A percentile compares a stretch with the other conserved stretches of the same genome.
phyloP scores from a whole-genome alignment of 1,284 basidiomycete species.

The Puccinia polysora region DNA sequence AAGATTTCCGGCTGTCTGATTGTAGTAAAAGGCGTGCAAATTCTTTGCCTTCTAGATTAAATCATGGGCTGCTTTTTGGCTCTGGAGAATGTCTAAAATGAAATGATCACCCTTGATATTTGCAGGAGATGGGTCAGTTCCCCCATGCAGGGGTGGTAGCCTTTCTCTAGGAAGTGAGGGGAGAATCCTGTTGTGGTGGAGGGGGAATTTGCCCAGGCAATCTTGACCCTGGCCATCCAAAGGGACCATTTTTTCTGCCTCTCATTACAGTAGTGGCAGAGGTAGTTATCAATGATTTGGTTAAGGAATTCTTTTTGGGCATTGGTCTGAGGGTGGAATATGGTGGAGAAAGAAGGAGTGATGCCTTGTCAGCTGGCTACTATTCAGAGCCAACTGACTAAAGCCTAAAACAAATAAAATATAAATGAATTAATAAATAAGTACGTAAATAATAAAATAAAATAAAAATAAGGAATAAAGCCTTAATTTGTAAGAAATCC shows the following conservation, averaged over 20 bases:
- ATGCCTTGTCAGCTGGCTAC: too few species aligned
- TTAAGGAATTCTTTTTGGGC: slow-evolving; percentile 13
- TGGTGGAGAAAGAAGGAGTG: slow-evolving; percentile 9
- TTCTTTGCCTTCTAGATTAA: neutral
- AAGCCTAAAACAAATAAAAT: too few species aligned
- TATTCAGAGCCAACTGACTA: too few species aligned
- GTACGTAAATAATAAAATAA: too few species aligned
- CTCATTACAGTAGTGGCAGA: neutral
- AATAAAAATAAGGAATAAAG: too few species aligned
- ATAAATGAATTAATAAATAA: too few species aligned
- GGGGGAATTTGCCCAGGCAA: slow-evolving; percentile 21
- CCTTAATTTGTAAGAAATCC: too few species aligned
- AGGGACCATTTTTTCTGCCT: neutral
- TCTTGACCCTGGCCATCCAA: slow-evolving; percentile 16
- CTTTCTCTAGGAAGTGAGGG: slow-evolving; percentile 10
- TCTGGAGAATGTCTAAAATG: neutral
- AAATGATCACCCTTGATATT: neutral
- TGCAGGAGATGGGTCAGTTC: too few species aligned
- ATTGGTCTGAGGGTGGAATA: slow-evolving; percentile 32
- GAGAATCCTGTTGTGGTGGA: slow-evolving; percentile 16
- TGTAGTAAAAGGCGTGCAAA: neutral
- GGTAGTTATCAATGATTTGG: neutral
- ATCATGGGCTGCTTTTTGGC: neutral
- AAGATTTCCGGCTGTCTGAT: neutral
- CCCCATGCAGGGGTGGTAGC: slow-evolving; percentile 2